Evolutionary conservation across 148 eudicot genomes (phyloP), one percentile per base, ranked within the genome.

Genomic region (Cornus florida): DNA sequence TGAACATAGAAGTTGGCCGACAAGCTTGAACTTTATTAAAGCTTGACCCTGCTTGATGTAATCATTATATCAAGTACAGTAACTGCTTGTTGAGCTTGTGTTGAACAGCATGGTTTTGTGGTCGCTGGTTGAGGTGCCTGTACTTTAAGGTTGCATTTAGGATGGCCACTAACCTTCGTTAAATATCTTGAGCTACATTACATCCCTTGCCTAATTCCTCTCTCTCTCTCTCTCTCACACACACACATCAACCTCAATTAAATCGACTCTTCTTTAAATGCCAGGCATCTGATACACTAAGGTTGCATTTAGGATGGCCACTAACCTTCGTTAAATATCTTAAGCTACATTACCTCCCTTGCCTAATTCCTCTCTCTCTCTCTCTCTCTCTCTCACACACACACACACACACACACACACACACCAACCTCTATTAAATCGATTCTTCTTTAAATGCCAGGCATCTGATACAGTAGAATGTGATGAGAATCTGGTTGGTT

Each of bases 401-500:
- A 28, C 28, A 28, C 28, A 28, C 28, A 1, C 28, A 1, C 28
- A 1, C 28, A 28, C 28, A 28, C 28, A 28, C 28, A 28, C 28
- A 28, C 28, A 31, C 69, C 13, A 14, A 16, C 74, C 67, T 24
- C 3, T 79, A 9, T 46, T 78, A 71, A 79, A 22, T 53, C 31
- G 17, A 77, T 53, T 79, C 9, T 16, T 81, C n/a, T 84, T 0
- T 66, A 32, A 32, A 50, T 76, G 66, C 76, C 88, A 94, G 98
- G 90, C 87, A 75, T 76, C 89, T 67, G 79, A 77, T 70, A 64
- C 73, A 32, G 13, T 78, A 23, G 81, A 75, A 74, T 79, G 74
- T 81, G 93, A 84, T 28, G 43, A 69, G 33, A 86, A 83, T 39
- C 80, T 92, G 82, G 85, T 92, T 84, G 94, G 92, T 80, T 32